phyloP scores from a whole-genome alignment of 2,329 filamentous ascomycete species.

The Neonectria hederae region DNA sequence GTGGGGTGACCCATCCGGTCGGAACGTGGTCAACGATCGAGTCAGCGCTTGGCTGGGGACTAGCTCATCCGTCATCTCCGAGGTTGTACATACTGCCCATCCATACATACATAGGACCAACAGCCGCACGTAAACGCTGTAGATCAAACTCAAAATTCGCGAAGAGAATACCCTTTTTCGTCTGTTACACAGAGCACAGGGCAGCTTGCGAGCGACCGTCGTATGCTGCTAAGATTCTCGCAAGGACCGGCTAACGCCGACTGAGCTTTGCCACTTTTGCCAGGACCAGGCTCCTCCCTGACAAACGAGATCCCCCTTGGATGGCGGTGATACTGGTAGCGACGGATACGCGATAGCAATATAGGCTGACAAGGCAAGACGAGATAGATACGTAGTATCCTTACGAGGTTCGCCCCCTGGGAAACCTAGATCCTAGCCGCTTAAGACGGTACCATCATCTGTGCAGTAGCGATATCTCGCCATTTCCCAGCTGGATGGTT shows the following conservation, averaged over 20 bases:
- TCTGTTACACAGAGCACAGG: constrained; percentile 18
- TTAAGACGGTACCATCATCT: background rate
- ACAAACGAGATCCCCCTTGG: background rate
- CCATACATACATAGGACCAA: background rate
- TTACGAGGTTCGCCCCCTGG: constrained; percentile 3
- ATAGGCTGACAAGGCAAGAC: background rate
- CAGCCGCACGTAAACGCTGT: background rate
- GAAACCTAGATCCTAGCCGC: background rate
- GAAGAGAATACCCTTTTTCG: background rate
- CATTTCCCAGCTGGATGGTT: constrained; percentile 35
- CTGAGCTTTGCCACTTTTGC: background rate
- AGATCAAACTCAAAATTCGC: background rate
- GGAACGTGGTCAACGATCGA: background rate
- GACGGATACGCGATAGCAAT: background rate
- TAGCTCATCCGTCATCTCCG: background rate
- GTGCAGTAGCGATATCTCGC: constrained; percentile 24
- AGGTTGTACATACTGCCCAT: background rate
- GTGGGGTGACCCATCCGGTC: background rate
- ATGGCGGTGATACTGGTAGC: background rate
- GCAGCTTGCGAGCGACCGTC: constrained; percentile 1
- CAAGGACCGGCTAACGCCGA: background rate
- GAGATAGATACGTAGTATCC: background rate
- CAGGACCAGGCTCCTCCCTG: background rate
- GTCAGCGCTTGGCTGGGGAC: background rate
- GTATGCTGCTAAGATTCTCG: constrained; percentile 2